Evolutionary conservation across 163 green algal species (phyloP), one percentile per base, ranked within the genome.

Genomic region (Trebouxia gelatinosa): DNA sequence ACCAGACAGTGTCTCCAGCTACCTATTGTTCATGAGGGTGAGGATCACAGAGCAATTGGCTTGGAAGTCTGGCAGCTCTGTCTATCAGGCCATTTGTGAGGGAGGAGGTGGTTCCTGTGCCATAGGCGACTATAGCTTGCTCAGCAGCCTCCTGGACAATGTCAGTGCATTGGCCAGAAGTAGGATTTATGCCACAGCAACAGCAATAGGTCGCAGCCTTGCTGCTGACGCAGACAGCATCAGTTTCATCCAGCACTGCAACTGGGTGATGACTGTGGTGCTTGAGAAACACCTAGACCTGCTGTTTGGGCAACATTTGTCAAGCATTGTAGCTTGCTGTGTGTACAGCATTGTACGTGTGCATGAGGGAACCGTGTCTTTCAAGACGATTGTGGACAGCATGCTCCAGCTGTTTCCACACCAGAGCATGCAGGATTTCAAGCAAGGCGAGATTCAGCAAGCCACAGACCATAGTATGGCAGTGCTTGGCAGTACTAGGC

Each of bases 241-340:
- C n/a, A n/a, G n/a, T n/a, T 72, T 72, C 2, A 6, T 9, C 7
- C 23, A 34, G 19, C 35, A 72, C 35, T 72, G 64, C 5, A 26
- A 28, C 3, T 72, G 64, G 64, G 26, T 66, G 13, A 68, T 79
- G 48, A 43, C 66, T 23, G 28, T 19, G 3, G 34, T 78, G 28
- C 51, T 83, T 72, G 26, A 31, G 23, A 35, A 77, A 13, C 66
- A 84, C 57, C 57, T 84, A 32, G 74, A 81, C n/a, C 43, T 81
- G 38, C 40, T 81, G 23, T 84, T 84, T 72, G 59, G 68, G 21
- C 80, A 81, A 40, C 80, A 84, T 35, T 34, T 81, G 31, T 76
- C 74, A 3, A 51, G 19, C 16, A 26, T 84, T 23, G 66, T 81
- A 21, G 67, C 75, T 54, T 80, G 74, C 66, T 70, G 43, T 65